Percentiles rank a stretch among this genome's conserved stretches.
Evolutionary conservation across 2,329 filamentous ascomycete species (phyloP).

Genomic region (Periglandula ipomoeae): DNA sequence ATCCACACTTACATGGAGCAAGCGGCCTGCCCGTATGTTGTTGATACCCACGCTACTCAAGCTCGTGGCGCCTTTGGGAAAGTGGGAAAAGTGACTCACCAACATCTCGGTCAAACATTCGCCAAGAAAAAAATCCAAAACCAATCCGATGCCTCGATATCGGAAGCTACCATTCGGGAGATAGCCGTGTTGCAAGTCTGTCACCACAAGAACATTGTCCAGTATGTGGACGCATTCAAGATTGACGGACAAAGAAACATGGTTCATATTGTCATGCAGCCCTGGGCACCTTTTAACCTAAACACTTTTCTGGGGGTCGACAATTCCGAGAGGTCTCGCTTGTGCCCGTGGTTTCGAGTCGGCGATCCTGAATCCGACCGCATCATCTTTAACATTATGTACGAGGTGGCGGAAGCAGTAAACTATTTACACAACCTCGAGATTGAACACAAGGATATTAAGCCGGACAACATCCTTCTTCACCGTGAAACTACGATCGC

Average conservation of each 20-base stretch:
- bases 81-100: too few species aligned
- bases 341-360: slow-evolving; percentile 7
- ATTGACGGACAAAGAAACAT: neutral
- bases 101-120: neutral
- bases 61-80: too few species aligned
- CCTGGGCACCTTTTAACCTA: slow-evolving; percentile 10
- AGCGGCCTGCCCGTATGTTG: too few species aligned
- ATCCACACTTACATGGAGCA: too few species aligned
- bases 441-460: slow-evolving; percentile 13
- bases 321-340: too few species aligned
- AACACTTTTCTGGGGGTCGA: neutral
- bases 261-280: slow-evolving; percentile 8
- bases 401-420: slow-evolving; percentile 5
- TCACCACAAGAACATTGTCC: slow-evolving; percentile 8
- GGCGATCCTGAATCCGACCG: neutral
- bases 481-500: neutral
- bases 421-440: slow-evolving; percentile 5
- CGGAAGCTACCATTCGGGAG: slow-evolving; percentile 10
- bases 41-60: too few species aligned
- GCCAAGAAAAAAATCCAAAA: neutral
- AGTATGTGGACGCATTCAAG: slow-evolving; percentile 7
- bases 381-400: slow-evolving; percentile 4
- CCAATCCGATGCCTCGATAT: neutral
- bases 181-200: slow-evolving; percentile 6
- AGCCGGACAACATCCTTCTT: slow-evolving; percentile 11